A percentile compares a stretch with the other conserved stretches of the same genome.
Evolutionary conservation across 345 rosid species (phyloP).

Genomic region (Melaleuca quinquenervia): DNA sequence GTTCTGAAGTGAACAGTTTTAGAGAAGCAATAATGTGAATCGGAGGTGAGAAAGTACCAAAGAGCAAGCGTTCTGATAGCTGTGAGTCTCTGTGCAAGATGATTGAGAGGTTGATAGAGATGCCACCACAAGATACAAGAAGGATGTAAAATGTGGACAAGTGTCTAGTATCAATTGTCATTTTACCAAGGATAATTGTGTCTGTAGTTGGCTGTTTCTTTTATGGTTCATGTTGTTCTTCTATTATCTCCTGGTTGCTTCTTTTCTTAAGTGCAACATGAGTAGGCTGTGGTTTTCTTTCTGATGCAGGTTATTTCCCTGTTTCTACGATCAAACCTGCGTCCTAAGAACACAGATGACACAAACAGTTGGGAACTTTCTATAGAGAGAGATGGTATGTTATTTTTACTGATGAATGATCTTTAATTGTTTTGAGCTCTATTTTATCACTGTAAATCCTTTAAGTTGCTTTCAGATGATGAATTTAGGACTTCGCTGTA

Average conservation of each 20-base stretch:
- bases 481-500: background rate
- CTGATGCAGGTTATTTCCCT: constrained; percentile 75
- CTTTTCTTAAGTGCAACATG: background rate
- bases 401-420: constrained; percentile 2
- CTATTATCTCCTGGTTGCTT: background rate
- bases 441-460: background rate
- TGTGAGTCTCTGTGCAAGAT: background rate
- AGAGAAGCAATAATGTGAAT: background rate
- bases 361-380: constrained; percentile 2
- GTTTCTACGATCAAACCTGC: constrained; percentile 62
- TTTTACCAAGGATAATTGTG: background rate
- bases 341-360: constrained; percentile 15
- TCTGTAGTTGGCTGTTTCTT: background rate
- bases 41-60: background rate
- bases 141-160: background rate
- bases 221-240: background rate
- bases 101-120: background rate
- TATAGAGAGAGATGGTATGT: constrained; percentile 29
- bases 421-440: background rate
- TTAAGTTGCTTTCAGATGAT: background rate
- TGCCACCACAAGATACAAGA: background rate
- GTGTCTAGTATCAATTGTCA: background rate
- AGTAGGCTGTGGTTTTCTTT: background rate
- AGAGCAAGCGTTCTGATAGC: background rate
- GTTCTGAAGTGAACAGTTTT: background rate